Evolutionary conservation across 495 filamentous ascomycete genomes (phyloP).

Genomic region (Neurospora terricola): DNA sequence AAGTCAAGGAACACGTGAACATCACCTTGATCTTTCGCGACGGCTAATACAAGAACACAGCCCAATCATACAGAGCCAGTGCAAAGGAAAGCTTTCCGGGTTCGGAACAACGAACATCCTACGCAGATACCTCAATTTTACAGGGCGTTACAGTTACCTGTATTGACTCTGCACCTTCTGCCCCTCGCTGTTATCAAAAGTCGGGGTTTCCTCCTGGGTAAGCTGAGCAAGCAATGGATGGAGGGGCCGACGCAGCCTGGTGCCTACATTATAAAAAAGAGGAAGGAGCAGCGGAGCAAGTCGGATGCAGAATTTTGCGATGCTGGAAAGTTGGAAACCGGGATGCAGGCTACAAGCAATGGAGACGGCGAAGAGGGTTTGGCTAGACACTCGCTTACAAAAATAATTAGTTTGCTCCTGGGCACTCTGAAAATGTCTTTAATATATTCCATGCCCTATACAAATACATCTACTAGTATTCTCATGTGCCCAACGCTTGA

Average conservation of each 20-base stretch:
- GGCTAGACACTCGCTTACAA: not conserved
- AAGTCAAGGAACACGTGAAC: not conserved
- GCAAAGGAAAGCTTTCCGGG: too few relatives aligned
- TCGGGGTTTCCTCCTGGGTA: not conserved
- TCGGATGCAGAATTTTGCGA: not conserved
- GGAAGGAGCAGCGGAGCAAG: not conserved
- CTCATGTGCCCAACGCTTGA: too few relatives aligned
- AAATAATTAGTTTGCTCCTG: not conserved
- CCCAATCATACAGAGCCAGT: too few relatives aligned
- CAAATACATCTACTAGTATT: accelerated
- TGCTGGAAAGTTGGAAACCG: not conserved
- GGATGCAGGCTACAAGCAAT: not conserved
- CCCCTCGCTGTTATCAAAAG: not conserved
- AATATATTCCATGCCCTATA: too few relatives aligned
- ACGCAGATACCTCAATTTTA: not conserved
- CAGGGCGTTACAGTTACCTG: not conserved
- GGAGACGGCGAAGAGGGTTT: not conserved
- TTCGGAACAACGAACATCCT: not conserved
- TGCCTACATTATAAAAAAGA: not conserved
- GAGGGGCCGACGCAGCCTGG: not conserved
- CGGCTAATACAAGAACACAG: not conserved
- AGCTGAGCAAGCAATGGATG: not conserved
- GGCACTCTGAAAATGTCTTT: not conserved
- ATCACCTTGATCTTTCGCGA: not conserved
- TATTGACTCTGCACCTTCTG: not conserved